Percentiles rank a stretch among this genome's conserved stretches.
These are phyloP conservation scores for Pleomassaria siparia DNA, from an alignment of 2,329 filamentous ascomycete species.

Conservation along the genomic window DNA sequence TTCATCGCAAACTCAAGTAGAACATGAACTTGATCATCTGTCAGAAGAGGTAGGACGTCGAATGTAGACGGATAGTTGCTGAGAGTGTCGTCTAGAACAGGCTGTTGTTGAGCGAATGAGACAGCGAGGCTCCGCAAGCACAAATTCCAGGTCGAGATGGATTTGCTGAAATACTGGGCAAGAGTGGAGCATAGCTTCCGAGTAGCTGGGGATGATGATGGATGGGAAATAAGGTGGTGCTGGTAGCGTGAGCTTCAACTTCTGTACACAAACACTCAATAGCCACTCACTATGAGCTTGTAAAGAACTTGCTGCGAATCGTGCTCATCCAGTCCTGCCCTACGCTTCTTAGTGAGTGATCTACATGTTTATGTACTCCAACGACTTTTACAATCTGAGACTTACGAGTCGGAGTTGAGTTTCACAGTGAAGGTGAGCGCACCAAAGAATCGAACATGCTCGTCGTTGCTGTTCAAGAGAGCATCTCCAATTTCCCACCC, in stretches of 20 bases:
- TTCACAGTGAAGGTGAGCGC: conserved; percentile 93
- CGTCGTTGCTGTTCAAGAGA: conserved; percentile 67
- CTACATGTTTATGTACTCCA: background rate
- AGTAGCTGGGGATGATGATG: conserved; percentile 60
- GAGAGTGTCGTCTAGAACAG: conserved; percentile 53
- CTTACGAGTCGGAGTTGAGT: conserved; percentile 83
- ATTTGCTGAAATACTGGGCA: conserved; percentile 73
- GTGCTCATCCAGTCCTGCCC: conserved; percentile 33
- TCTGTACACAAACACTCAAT: background rate
- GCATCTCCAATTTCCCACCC: conserved; percentile 86
- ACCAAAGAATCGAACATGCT: conserved; percentile 86
- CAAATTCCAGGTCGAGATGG: conserved; percentile 65
- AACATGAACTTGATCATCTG: conserved; percentile 56
- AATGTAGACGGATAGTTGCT: conserved; percentile 47
- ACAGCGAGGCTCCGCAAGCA: conserved; percentile 66
- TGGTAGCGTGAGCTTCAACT: conserved; percentile 15
- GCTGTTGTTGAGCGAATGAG: conserved; percentile 55
- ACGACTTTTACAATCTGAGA: conserved; percentile 3
- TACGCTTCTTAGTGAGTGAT: conserved; percentile 13
- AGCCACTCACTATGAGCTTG: conserved; percentile 35
- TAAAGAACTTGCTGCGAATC: conserved; percentile 38
- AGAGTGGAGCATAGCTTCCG: conserved; percentile 78
- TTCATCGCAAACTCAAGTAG: conserved; percentile 66
- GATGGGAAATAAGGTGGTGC: conserved; percentile 34
- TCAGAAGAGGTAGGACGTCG: conserved; percentile 51